Conservation (phyloP, 2,329 filamentous ascomycete genomes). For the Talaromyces sp. region DNA sequence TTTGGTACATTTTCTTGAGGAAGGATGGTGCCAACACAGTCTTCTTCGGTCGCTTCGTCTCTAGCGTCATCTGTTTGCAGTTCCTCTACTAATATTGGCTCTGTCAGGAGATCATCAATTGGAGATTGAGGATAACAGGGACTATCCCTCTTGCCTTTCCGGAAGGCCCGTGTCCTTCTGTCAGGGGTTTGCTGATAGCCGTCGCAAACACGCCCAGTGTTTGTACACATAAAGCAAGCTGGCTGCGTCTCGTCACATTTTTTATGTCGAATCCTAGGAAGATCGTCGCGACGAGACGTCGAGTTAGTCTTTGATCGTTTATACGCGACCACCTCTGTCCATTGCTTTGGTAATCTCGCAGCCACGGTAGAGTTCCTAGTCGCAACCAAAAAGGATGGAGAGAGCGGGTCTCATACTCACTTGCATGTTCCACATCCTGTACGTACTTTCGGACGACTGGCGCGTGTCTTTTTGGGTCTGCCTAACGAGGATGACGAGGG, state of each 20-base stretch:
- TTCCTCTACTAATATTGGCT: neutral
- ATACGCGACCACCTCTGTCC: neutral
- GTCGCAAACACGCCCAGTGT: constrained; percentile 28
- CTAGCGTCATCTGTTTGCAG: neutral
- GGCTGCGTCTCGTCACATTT: constrained; percentile 21
- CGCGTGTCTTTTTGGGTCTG: constrained; percentile 14
- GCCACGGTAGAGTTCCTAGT: neutral
- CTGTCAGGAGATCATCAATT: neutral
- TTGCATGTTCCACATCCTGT: constrained; percentile 21
- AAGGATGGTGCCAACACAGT: neutral
- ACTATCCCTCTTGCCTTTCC: neutral
- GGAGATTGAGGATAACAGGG: neutral
- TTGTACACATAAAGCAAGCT: constrained; percentile 24
- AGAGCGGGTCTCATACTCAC: constrained; percentile 11
- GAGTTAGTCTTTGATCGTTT: neutral
- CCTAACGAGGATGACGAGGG: constrained; percentile 19
- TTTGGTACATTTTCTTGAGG: neutral
- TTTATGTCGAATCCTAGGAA: constrained; percentile 22
- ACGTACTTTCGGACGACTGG: constrained; percentile 20
- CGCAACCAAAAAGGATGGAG: neutral
- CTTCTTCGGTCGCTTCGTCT: neutral
- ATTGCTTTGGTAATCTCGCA: neutral
- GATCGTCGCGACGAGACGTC: neutral
- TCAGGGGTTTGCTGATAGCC: constrained; percentile 15
- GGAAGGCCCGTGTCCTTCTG: constrained; percentile 17